Percentiles rank a stretch among this genome's conserved stretches.
Conservation (phyloP, 768 basidiomycete genomes). For the Boletus sensibilis region DNA sequence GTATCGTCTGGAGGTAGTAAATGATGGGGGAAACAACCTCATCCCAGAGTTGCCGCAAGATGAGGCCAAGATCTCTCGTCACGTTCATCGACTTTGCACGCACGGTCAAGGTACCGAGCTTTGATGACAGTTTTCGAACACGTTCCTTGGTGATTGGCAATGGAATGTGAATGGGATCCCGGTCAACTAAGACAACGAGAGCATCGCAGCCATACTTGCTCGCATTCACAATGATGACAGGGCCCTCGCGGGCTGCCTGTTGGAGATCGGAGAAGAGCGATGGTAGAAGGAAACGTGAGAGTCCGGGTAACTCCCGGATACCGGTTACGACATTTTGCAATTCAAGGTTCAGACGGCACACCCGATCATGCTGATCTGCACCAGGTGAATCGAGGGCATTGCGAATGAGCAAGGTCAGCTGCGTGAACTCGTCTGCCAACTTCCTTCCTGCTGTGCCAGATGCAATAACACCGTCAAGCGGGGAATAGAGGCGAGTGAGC, state of each 20-base stretch:
- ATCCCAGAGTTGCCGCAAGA: slow-evolving; percentile 19
- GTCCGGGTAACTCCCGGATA: slow-evolving; percentile 2
- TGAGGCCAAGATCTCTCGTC: background rate
- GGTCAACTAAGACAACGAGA: background rate
- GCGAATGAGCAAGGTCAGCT: background rate
- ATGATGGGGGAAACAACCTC: slow-evolving; percentile 12
- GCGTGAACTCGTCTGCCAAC: background rate
- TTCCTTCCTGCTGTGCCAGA: background rate
- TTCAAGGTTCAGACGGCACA: background rate
- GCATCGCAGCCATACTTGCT: slow-evolving; percentile 3
- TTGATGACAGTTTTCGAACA: background rate
- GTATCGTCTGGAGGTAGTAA: background rate
- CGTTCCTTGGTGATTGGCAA: background rate
- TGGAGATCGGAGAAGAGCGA: slow-evolving; percentile 6
- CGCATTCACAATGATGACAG: background rate
- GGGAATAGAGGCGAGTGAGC: slow-evolving; percentile 14
- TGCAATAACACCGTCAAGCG: background rate
- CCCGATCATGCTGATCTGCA: background rate
- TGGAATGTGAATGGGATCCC: background rate
- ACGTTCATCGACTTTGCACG: background rate
- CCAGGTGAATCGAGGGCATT: too few species aligned
- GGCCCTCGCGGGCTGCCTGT: background rate
- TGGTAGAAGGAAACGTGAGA: slow-evolving; percentile 15
- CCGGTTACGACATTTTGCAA: background rate
- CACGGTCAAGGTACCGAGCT: background rate